Percentiles rank a stretch among this genome's conserved stretches.
Evolutionary conservation across 805 yeast species (phyloP).

Genomic region (Wickerhamomyces strasburgensis): DNA sequence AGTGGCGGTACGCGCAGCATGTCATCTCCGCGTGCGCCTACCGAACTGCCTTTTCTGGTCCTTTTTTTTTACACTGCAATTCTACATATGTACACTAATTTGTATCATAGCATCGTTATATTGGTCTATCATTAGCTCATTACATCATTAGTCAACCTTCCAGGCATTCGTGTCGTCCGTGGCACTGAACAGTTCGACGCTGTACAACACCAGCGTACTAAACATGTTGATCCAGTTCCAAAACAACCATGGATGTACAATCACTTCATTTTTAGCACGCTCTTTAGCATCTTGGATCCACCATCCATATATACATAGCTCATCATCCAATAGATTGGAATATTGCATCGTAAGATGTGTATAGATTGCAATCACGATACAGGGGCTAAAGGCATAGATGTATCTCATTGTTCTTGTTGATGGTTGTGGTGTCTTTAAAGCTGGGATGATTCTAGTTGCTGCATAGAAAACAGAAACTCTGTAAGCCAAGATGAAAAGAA

Average conservation of each 20-base stretch:
- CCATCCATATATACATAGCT: slow-evolving; percentile 56
- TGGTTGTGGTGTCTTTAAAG: slow-evolving; percentile 39
- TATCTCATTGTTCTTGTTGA: slow-evolving; percentile 38
- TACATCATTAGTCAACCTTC: slow-evolving; percentile 18
- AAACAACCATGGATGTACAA: slow-evolving; percentile 79
- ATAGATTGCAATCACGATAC: slow-evolving; percentile 90
- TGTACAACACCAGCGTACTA: slow-evolving; percentile 72
- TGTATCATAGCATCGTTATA: not conserved
- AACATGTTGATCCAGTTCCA: slow-evolving; percentile 97
- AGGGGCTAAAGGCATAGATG: slow-evolving; percentile 86
- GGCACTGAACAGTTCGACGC: slow-evolving; percentile 58
- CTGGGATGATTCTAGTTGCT: slow-evolving; percentile 91
- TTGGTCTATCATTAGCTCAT: not conserved
- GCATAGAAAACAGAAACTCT: slow-evolving; percentile 84
- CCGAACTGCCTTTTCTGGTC: not conserved
- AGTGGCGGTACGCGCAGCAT: not conserved
- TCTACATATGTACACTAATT: not conserved
- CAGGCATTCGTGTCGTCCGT: slow-evolving; percentile 21
- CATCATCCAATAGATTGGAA: slow-evolving; percentile 65
- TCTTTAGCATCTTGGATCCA: slow-evolving; percentile 27
- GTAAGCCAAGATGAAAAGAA: slow-evolving; percentile 75
- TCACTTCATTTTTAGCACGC: slow-evolving; percentile 18
- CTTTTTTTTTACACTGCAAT: not conserved
- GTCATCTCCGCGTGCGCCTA: not conserved
- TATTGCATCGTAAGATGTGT: slow-evolving; percentile 85